These are phyloP conservation scores for Arthrobotrys entomopaga DNA, from an alignment of 2,329 filamentous ascomycete genomes.

Conservation along the genomic window DNA sequence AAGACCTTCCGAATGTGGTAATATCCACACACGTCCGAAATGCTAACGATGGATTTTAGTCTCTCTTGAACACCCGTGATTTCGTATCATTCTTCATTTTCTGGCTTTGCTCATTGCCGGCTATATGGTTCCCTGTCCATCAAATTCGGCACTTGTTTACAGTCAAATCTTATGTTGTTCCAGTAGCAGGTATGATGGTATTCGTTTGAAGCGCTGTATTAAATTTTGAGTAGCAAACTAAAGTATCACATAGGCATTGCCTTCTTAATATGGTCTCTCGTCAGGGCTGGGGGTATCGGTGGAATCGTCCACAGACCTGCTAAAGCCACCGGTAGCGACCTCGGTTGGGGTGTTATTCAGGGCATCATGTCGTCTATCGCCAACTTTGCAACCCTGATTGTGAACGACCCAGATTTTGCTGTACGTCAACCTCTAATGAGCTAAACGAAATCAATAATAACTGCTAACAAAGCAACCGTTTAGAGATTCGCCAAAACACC, in stretches of 20 bases:
- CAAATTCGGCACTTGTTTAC: slow-evolving; percentile 90
- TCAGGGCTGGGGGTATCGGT: slow-evolving; percentile 82
- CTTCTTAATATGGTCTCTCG: slow-evolving; percentile 87
- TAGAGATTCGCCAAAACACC: slow-evolving; percentile 79
- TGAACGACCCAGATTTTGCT: slow-evolving; percentile 62
- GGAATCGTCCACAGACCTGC: slow-evolving; percentile 79
- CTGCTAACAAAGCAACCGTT: slow-evolving; percentile 85
- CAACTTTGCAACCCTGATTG: slow-evolving; percentile 88
- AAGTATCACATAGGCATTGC: slow-evolving; percentile 67
- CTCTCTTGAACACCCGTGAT: slow-evolving; percentile 77
- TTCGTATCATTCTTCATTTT: slow-evolving; percentile 89
- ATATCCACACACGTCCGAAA: slow-evolving; percentile 69
- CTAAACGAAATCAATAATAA: slow-evolving; percentile 51
- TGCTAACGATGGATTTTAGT: slow-evolving; percentile 70
- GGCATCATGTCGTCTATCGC: slow-evolving; percentile 89
- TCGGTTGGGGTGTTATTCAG: slow-evolving; percentile 84
- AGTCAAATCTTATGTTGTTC: slow-evolving; percentile 85
- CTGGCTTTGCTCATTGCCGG: slow-evolving; percentile 81
- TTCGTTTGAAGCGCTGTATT: too few species aligned
- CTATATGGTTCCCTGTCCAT: slow-evolving; percentile 89
- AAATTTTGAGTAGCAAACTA: slow-evolving; percentile 10
- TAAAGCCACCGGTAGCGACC: slow-evolving; percentile 71
- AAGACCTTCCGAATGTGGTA: slow-evolving; percentile 62
- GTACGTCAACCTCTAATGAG: slow-evolving; percentile 7
- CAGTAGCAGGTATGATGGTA: slow-evolving; percentile 70